Conservation (phyloP, 177 flowering plant species). For the Vitis hybrid region DNA sequence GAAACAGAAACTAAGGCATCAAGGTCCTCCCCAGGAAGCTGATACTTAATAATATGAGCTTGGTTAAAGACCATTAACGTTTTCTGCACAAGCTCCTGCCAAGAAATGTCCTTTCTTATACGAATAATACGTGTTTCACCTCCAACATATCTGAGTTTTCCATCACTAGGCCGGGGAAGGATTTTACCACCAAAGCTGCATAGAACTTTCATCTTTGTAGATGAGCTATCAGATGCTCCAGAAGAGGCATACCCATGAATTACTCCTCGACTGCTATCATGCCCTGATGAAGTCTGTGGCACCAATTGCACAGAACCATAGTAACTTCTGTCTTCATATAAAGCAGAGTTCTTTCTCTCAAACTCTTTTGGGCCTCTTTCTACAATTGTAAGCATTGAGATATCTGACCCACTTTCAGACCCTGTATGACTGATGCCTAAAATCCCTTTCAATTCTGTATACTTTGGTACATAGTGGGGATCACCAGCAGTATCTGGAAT, state of each 20-base stretch:
- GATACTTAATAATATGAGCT: constrained; percentile 69
- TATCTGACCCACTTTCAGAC: constrained; percentile 78
- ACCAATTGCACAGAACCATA: constrained; percentile 41
- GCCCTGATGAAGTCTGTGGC: constrained; percentile 33
- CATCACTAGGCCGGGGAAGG: constrained; percentile 88
- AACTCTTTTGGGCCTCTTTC: constrained; percentile 47
- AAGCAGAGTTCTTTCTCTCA: constrained; percentile 35
- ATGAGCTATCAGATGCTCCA: constrained; percentile 48
- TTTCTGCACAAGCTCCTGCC: constrained; percentile 73
- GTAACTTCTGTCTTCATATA: constrained; percentile 35
- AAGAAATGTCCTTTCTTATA: constrained; percentile 64
- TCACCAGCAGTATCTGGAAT: constrained; percentile 41
- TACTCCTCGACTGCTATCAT: constrained; percentile 36
- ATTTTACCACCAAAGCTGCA: constrained; percentile 97
- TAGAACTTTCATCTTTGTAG: constrained; percentile 60
- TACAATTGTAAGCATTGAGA: constrained; percentile 41
- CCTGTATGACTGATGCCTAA: constrained; percentile 61
- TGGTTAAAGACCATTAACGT: constrained; percentile 48
- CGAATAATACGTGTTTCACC: constrained; percentile 85
- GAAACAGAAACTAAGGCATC: constrained; percentile 93
- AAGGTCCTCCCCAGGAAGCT: constrained; percentile 95
- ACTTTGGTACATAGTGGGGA: constrained; percentile 39
- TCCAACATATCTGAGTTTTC: constrained; percentile 92
- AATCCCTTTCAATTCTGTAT: constrained; percentile 59
- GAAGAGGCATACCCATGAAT: constrained; percentile 46